Evolutionary conservation across 192 early-diverging fungal species (phyloP).

Genomic region (Chytriomyces sp.): DNA sequence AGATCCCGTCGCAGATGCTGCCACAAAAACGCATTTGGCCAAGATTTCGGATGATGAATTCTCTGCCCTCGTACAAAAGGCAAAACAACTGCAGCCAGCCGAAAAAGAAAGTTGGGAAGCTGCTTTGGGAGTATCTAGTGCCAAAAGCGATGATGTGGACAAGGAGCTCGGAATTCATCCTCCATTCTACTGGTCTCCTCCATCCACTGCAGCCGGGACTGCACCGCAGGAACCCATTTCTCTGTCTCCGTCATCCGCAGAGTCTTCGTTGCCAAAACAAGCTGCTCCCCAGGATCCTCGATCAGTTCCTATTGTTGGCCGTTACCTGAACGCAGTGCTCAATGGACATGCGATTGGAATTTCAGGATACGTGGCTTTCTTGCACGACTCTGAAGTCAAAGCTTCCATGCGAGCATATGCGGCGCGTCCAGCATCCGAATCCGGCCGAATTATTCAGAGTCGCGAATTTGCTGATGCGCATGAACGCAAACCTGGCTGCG

Average conservation of each 20-base stretch:
- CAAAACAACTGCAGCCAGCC: not conserved
- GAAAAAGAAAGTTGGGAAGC: conserved; percentile 11
- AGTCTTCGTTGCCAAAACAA: not conserved
- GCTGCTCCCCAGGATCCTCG: not conserved
- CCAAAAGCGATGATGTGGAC: not conserved
- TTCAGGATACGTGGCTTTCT: conserved; percentile 25
- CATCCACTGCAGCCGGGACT: not conserved
- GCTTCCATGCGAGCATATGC: not conserved
- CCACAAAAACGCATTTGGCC: not conserved
- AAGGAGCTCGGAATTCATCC: conserved; percentile 1
- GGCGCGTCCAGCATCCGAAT: not conserved
- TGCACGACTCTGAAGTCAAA: conserved; percentile 15
- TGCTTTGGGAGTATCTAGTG: conserved; percentile 1
- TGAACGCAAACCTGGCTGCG: conserved; percentile 12
- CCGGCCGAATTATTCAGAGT: not conserved
- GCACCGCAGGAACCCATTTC: not conserved
- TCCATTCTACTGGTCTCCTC: conserved; percentile 25
- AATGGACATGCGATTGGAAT: conserved; percentile 30
- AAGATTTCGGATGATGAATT: conserved; percentile 4
- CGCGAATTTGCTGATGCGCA: conserved; percentile 11
- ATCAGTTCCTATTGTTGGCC: conserved; percentile 12
- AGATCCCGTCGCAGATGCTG: not conserved
- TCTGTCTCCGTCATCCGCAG: not conserved
- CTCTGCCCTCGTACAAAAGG: conserved; percentile 4
- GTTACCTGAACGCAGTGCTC: conserved; percentile 31